These are phyloP conservation scores for Lachancea nothofagi DNA, from an alignment of 805 yeast species.

Conservation along the genomic window DNA sequence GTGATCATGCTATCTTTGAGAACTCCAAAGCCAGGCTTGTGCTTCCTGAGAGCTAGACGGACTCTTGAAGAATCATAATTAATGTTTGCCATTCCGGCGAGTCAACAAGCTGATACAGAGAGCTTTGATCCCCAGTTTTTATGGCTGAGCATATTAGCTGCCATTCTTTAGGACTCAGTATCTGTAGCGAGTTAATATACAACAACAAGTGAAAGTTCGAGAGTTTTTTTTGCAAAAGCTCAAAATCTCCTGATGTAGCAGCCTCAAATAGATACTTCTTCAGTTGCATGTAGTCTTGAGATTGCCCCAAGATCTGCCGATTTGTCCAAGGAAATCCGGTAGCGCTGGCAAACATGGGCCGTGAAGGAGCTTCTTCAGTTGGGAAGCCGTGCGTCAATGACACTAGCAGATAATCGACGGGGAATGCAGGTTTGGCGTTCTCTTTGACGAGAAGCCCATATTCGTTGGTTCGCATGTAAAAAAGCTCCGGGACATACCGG, in stretches of 20 bases:
- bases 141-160: conserved; percentile 45
- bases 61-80: conserved; percentile 44
- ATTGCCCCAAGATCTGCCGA: conserved; percentile 66
- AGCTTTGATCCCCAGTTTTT: conserved; percentile 34
- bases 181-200: conserved; percentile 50
- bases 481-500: conserved; percentile 92
- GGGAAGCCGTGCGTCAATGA: conserved; percentile 94
- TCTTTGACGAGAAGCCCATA: conserved; percentile 83
- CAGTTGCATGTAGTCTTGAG: conserved; percentile 59
- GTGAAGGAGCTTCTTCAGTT: conserved; percentile 36
- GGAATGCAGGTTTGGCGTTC: conserved; percentile 87
- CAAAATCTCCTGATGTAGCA: conserved; percentile 28
- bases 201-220: conserved; percentile 75
- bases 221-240: conserved; percentile 34
- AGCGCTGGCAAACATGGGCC: conserved; percentile 44
- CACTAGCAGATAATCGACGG: conserved; percentile 83
- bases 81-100: conserved; percentile 82
- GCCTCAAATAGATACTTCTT: conserved; percentile 41
- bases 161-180: conserved; percentile 54
- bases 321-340: conserved; percentile 70
- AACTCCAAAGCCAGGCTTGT: background rate
- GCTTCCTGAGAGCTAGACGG: conserved; percentile 11
- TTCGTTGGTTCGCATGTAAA: conserved; percentile 78
- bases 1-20: background rate
- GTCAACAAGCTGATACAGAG: conserved; percentile 40